Conservation (phyloP, 805 yeast genomes). For the Scheffersomyces stipitis region DNA sequence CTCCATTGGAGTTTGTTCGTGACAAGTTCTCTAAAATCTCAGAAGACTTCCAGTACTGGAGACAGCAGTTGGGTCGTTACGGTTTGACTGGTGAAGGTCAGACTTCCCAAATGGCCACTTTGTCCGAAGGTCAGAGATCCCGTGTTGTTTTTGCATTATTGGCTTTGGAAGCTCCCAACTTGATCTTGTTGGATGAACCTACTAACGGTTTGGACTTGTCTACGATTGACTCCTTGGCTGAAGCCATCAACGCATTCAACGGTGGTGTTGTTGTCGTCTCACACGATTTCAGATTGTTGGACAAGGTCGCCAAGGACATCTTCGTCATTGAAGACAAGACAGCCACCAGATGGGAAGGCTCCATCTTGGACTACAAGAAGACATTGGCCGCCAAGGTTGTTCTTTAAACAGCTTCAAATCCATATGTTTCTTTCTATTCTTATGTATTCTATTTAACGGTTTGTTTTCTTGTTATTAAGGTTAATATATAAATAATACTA, state of each 20-base stretch:
- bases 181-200: constrained; percentile 96
- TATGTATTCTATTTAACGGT: neutral
- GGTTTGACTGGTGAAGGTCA: constrained; percentile 99
- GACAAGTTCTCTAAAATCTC: constrained; percentile 87
- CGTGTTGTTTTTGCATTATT: constrained; percentile 96
- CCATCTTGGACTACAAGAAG: constrained; percentile 89
- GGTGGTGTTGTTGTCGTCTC: constrained; percentile 99
- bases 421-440: constrained; percentile 1
- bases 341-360: constrained; percentile 95
- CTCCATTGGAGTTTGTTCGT: constrained; percentile 95
- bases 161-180: constrained; percentile 94
- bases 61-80: constrained; percentile 95
- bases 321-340: constrained; percentile 94
- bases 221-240: constrained; percentile 96
- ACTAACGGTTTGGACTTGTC: constrained; percentile 99
- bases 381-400: constrained; percentile 90
- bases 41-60: constrained; percentile 98
- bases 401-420: constrained; percentile 30
- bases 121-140: constrained; percentile 99
- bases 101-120: constrained; percentile 97
- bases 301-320: constrained; percentile 96
- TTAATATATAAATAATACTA: too few species aligned
- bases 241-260: constrained; percentile 88
- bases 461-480: neutral
- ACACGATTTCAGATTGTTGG: constrained; percentile 97